Conservation (phyloP, 2,329 filamentous ascomycete genomes). For the Clarireedia monteithiana region DNA sequence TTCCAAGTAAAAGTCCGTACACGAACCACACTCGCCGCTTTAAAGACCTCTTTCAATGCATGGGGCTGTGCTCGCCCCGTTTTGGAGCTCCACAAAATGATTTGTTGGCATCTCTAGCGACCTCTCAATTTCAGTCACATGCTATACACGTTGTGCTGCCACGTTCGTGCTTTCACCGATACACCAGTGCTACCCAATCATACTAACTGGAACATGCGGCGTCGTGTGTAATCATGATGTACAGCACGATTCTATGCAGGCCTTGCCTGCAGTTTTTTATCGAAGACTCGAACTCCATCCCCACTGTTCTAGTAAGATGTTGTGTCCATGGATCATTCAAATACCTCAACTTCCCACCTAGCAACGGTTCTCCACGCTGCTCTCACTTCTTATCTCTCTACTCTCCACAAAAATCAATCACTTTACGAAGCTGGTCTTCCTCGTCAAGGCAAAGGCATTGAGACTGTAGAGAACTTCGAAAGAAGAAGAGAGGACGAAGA, state of each 20-base stretch:
- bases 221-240: slow-evolving; percentile 4
- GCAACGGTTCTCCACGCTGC: background rate
- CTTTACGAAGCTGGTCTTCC: slow-evolving; percentile 7
- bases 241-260: slow-evolving; percentile 1
- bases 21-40: background rate
- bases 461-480: background rate
- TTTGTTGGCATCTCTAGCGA: background rate
- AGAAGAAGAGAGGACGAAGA: background rate
- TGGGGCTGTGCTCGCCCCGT: background rate
- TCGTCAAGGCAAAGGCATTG: slow-evolving; percentile 1
- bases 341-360: background rate
- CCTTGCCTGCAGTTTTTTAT: background rate
- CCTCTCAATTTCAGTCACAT: background rate
- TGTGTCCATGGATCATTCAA: background rate
- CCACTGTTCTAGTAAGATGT: background rate
- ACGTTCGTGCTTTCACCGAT: background rate
- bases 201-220: background rate
- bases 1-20: background rate
- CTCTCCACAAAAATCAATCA: background rate
- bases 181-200: background rate
- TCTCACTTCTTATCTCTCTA: background rate
- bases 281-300: background rate
- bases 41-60: background rate
- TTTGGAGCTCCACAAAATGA: slow-evolving; percentile 1
- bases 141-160: background rate